Evolutionary conservation across 371 early-diverging fungal species (phyloP), one percentile per base, ranked within the genome.

Genomic region (Mucor ambiguus): DNA sequence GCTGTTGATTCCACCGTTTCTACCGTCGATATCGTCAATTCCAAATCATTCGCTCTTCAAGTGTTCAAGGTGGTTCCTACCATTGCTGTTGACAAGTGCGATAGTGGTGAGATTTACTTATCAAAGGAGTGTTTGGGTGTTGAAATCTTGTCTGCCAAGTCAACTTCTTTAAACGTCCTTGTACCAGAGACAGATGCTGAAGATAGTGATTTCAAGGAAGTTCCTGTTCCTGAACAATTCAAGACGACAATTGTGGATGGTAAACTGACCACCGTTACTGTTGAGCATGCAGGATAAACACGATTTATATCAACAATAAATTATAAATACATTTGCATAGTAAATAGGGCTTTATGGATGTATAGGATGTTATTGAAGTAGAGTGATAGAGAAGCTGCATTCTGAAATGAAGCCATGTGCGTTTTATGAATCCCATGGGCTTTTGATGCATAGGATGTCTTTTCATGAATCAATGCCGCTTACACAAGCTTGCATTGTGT

Each of bases 161-260:
- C 91, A 46, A 89, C 89, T 29, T 92, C 95, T 46, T 76, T 97
- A 73, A 97, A 97, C 73, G 84, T 98, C 12, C 73, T 91, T 35
- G 73, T 93, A 7, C 90, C 86, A 3, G 85, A 90, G 32, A 81
- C 82, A n/a, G 73, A 72, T n/a, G 83, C 84, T 24, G 93, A 87
- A 9, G 89, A 87, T 55, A 90, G 87, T 20, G 96, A 96, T 55
- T 95, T 78, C 67, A 87, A 83, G 35, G 98, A 98, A 84, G 75
- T 87, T 57, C 90, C 96, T 37, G 84, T 98, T 14, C 90, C 96
- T 54, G 98, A 98, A 76, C 97, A 97, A 81, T 86, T 96, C 69
- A 92, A 94, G 85, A 95, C 93, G 18, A 87, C 92, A 22, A 82
- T 94, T 73, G 85, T 88, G 49, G 75, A 91, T 65, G 94, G 95